Percentiles rank a stretch among this genome's conserved stretches.
These are phyloP conservation scores for Neopestalotiopsis sp. DNA, from an alignment of 2,329 filamentous ascomycete genomes.

Conservation along the genomic window DNA sequence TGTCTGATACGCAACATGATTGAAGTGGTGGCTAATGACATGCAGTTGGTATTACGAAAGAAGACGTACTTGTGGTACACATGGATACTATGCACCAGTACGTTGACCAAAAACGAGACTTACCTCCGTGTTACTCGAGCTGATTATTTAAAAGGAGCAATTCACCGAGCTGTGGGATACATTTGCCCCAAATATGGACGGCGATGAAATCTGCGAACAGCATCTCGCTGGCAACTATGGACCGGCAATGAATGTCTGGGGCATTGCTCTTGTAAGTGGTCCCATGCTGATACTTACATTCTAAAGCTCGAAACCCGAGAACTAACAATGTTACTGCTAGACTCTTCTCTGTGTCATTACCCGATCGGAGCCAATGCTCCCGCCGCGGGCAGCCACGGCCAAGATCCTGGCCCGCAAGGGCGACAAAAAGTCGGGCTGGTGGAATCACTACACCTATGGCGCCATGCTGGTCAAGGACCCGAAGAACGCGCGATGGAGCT, in stretches of 20 bases:
- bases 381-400: background rate
- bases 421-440: background rate
- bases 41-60: conserved; percentile 5
- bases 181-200: background rate
- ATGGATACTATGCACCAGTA: conserved; percentile 8
- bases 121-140: background rate
- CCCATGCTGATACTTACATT: too few species aligned
- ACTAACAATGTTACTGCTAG: background rate
- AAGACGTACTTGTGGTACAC: background rate
- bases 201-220: background rate
- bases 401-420: background rate
- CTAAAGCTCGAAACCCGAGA: too few species aligned
- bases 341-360: conserved; percentile 2
- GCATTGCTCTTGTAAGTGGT: background rate
- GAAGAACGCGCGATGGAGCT: background rate
- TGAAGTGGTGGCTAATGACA: background rate
- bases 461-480: conserved; percentile 5
- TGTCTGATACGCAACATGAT: background rate
- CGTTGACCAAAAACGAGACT: background rate
- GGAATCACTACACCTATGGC: conserved; percentile 7
- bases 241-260: conserved; percentile 4
- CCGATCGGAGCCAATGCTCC: background rate
- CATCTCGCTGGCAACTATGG: background rate
- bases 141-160: background rate
- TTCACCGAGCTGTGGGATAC: conserved; percentile 4